phyloP scores from a whole-genome alignment of 371 early-diverging fungal species.

The Saksenaea oblongispora region DNA sequence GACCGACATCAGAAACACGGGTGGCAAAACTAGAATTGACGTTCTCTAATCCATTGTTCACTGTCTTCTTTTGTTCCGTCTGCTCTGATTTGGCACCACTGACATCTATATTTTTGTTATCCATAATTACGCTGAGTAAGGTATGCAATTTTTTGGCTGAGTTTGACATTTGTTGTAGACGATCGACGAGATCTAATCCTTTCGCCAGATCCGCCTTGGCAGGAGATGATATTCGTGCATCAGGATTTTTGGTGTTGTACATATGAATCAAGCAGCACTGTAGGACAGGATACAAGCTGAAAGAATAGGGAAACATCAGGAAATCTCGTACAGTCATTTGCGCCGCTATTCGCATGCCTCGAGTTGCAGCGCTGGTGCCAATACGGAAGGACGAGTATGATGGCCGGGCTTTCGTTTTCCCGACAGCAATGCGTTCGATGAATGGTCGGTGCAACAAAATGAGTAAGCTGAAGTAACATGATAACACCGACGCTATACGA shows the following conservation, averaged over 20 bases:
- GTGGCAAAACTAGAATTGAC: neutral
- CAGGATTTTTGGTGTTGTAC: conserved; percentile 44
- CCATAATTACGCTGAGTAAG: conserved; percentile 36
- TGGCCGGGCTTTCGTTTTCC: conserved; percentile 22
- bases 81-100: conserved; percentile 12
- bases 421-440: conserved; percentile 29
- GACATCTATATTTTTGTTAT: conserved; percentile 38
- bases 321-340: conserved; percentile 38
- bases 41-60: neutral
- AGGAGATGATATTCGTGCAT: conserved; percentile 31
- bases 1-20: conserved; percentile 28
- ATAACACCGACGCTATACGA: conserved; percentile 32
- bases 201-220: conserved; percentile 41
- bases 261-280: conserved; percentile 50
- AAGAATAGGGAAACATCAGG: conserved; percentile 47
- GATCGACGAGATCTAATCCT: conserved; percentile 30
- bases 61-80: conserved; percentile 11
- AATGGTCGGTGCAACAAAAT: conserved; percentile 51
- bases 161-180: conserved; percentile 32
- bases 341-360: conserved; percentile 41
- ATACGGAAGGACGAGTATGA: conserved; percentile 46
- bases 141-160: conserved; percentile 32
- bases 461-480: conserved; percentile 43
- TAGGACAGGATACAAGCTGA: conserved; percentile 45
- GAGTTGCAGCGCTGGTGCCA: conserved; percentile 46